Evolutionary conservation across 768 basidiomycete genomes (phyloP).

Genomic region (Pleurotus citrinopileatus): DNA sequence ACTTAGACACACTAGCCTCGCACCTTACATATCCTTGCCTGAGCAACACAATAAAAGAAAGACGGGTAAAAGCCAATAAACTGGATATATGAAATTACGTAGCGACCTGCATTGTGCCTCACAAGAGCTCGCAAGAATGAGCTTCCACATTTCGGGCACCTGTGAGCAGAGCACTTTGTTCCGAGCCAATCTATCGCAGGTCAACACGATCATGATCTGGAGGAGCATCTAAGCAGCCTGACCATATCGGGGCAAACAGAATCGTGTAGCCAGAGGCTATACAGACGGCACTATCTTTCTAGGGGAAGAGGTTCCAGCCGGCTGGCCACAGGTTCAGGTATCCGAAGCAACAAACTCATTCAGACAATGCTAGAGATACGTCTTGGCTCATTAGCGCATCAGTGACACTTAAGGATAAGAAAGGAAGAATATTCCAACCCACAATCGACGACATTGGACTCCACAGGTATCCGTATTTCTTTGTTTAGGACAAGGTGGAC

Average conservation of each 20-base stretch:
- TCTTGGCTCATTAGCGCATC: too few relatives aligned
- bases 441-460: too few relatives aligned
- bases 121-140: too few relatives aligned
- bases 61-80: too few relatives aligned
- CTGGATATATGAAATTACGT: too few relatives aligned
- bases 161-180: conserved; percentile 4
- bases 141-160: neutral
- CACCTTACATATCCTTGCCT: too few relatives aligned
- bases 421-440: too few relatives aligned
- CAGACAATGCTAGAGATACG: too few relatives aligned
- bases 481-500: neutral
- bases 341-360: neutral
- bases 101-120: too few relatives aligned
- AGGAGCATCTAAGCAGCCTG: neutral
- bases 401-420: too few relatives aligned
- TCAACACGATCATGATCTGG: conserved; percentile 7
- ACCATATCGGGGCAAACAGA: neutral
- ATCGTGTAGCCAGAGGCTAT: neutral
- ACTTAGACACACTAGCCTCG: too few relatives aligned
- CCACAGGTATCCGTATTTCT: neutral
- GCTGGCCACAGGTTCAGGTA: neutral
- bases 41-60: too few relatives aligned
- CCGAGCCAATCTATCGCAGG: neutral
- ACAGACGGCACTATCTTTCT: conserved; percentile 2
- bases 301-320: conserved; percentile 1